Percentiles rank a stretch among this genome's conserved stretches.
These are phyloP conservation scores for Populus hybrid DNA, from an alignment of 441 rosid species.

Conservation along the genomic window DNA sequence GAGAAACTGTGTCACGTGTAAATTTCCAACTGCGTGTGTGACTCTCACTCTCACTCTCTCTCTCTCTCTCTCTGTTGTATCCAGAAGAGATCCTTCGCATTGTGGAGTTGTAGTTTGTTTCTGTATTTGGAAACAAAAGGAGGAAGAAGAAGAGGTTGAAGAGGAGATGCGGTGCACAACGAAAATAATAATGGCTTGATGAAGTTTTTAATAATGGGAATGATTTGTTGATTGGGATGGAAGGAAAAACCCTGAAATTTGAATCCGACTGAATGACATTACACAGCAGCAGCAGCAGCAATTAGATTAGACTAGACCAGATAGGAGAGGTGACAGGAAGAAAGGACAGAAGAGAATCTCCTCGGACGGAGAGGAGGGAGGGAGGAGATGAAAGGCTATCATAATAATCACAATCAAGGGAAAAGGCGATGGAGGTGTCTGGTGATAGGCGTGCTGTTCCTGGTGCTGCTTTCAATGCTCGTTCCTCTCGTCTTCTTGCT, in stretches of 20 bases:
- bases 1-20: background rate
- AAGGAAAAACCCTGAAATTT: background rate
- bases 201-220: background rate
- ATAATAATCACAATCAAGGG: conserved; percentile 42
- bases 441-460: conserved; percentile 70
- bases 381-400: conserved; percentile 46
- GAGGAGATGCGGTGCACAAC: background rate
- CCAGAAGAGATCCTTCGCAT: background rate
- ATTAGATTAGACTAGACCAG: background rate
- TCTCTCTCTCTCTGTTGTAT: background rate
- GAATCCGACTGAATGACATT: background rate
- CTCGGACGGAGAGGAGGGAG: background rate
- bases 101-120: background rate
- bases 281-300: background rate
- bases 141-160: background rate
- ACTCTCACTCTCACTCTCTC: background rate
- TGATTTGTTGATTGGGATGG: background rate
- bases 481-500: conserved; percentile 92
- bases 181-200: background rate
- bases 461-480: conserved; percentile 89
- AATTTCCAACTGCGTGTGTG: background rate
- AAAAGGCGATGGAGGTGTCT: conserved; percentile 74
- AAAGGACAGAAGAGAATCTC: conserved; percentile 1
- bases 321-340: background rate
- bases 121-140: background rate